These are phyloP conservation scores for Panicum hallii DNA, from an alignment of 202 grass and related monocot species.

Conservation along the genomic window DNA sequence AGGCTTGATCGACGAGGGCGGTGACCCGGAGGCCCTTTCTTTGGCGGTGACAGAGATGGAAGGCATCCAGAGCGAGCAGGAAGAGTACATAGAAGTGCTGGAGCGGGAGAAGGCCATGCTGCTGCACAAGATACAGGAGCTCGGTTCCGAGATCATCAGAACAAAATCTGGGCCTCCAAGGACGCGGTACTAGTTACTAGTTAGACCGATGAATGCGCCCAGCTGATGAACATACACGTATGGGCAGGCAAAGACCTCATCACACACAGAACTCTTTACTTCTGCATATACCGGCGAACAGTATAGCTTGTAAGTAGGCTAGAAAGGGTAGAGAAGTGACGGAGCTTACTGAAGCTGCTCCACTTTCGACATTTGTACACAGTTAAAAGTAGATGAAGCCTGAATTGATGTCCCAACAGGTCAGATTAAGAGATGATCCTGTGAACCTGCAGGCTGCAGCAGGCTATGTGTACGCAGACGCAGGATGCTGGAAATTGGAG, in stretches of 20 bases:
- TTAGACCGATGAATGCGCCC: conserved; percentile 4
- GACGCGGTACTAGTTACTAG: conserved; percentile 59
- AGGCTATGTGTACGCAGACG: background rate
- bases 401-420: background rate
- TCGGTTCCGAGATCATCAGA: conserved; percentile 74
- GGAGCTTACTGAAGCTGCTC: background rate
- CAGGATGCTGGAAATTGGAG: background rate
- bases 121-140: conserved; percentile 63
- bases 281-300: background rate
- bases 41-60: conserved; percentile 78
- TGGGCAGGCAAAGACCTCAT: conserved; percentile 11
- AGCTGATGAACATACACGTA: background rate
- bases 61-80: conserved; percentile 65
- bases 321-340: conserved; percentile 6
- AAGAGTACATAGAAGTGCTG: conserved; percentile 68
- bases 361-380: background rate
- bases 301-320: conserved; percentile 38
- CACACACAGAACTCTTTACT: background rate
- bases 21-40: conserved; percentile 66
- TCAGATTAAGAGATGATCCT: background rate
- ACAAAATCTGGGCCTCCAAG: conserved; percentile 66
- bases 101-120: conserved; percentile 76
- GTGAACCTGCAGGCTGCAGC: background rate
- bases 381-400: background rate
- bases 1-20: conserved; percentile 65